These are phyloP conservation scores for Fusarium burgessii DNA, from an alignment of 2,329 filamentous ascomycete genomes.

Conservation along the genomic window DNA sequence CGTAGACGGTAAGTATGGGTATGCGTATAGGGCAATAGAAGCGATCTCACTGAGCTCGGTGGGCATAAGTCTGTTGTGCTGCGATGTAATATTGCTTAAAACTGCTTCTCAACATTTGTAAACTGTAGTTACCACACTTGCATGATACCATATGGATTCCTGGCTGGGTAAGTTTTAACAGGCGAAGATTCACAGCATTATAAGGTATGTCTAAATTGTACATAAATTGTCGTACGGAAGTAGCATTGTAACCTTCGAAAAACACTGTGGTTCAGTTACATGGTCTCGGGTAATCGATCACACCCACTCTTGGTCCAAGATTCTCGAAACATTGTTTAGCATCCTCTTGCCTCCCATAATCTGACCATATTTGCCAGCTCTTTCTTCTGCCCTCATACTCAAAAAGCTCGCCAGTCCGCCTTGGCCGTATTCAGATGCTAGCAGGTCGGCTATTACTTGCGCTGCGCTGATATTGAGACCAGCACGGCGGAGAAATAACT, in stretches of 20 bases:
- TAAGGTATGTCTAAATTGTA: background rate
- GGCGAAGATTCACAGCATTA: background rate
- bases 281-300: background rate
- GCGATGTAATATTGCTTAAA: constrained; percentile 10
- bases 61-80: constrained; percentile 31
- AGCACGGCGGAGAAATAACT: constrained; percentile 50
- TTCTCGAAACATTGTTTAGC: constrained; percentile 31
- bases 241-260: no score
- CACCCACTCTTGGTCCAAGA: constrained; percentile 26
- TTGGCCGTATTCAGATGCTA: constrained; percentile 44
- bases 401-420: constrained; percentile 50
- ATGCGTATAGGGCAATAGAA: constrained; percentile 35
- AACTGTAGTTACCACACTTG: background rate
- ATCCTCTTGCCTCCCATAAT: constrained; percentile 46
- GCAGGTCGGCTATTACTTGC: constrained; percentile 48
- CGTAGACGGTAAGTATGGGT: constrained; percentile 36
- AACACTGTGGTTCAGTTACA: background rate
- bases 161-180: background rate
- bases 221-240: background rate
- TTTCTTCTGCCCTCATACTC: constrained; percentile 45
- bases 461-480: constrained; percentile 55
- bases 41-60: constrained; percentile 26
- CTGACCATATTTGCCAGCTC: constrained; percentile 41
- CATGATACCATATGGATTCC: no score
- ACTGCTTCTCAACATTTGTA: background rate